A percentile compares a stretch with the other conserved stretches of the same genome.
phyloP scores from a whole-genome alignment of 768 basidiomycete genomes.

The Lactifluus pinguis region DNA sequence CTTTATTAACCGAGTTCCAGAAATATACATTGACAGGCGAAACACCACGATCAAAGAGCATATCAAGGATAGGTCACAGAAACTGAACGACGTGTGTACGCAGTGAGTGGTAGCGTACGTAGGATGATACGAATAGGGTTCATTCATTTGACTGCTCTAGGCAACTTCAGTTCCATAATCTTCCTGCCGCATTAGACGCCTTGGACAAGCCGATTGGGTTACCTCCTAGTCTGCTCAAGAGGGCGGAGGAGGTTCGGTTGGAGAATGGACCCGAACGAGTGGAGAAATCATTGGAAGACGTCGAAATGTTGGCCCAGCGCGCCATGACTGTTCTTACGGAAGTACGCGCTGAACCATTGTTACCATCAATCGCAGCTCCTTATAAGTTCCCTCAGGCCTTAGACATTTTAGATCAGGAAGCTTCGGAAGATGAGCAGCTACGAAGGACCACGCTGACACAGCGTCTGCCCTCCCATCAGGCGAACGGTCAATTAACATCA shows the following conservation, averaged over 20 bases:
- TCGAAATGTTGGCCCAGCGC: conserved; percentile 54
- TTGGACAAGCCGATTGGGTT: conserved; percentile 80
- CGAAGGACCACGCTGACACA: conserved; percentile 40
- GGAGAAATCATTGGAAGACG: conserved; percentile 61
- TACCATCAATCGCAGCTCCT: background rate
- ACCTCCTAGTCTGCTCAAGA: conserved; percentile 78
- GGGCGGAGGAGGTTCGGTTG: conserved; percentile 74
- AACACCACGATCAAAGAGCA: conserved; percentile 60
- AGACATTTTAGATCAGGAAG: conserved; percentile 86
- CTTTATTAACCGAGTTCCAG: conserved; percentile 29
- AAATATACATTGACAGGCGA: conserved; percentile 82
- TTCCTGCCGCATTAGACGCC: conserved; percentile 82
- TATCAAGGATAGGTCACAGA: conserved; percentile 49
- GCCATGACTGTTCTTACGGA: conserved; percentile 63
- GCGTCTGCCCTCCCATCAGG: conserved; percentile 66
- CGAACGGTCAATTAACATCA: conserved; percentile 61
- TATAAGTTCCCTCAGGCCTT: conserved; percentile 53
- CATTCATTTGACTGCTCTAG: conserved; percentile 29
- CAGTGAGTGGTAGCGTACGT: conserved; percentile 32
- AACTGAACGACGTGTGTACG: conserved; percentile 51
- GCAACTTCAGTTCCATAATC: conserved; percentile 57
- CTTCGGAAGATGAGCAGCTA: conserved; percentile 70
- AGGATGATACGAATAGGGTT: background rate
- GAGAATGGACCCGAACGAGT: conserved; percentile 71
- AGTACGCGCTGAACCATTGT: conserved; percentile 33